These are phyloP conservation scores for Cystobasidium tubakii DNA, from an alignment of 768 basidiomycete species.

Conservation along the genomic window DNA sequence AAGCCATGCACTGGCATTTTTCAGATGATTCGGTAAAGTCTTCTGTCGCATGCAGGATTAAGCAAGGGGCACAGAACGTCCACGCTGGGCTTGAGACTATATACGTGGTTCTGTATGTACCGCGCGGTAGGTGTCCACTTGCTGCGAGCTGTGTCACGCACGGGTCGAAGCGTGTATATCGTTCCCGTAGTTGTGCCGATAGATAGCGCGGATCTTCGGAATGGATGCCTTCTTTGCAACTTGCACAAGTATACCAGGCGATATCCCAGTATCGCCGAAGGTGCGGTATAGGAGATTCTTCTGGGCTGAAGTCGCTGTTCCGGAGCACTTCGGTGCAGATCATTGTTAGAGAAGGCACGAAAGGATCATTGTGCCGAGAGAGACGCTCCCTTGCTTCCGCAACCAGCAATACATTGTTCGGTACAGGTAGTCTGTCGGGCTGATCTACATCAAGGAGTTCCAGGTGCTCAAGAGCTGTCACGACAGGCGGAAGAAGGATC, in stretches of 20 bases:
- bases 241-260: background rate
- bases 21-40: background rate
- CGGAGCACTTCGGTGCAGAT: background rate
- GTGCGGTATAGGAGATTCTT: background rate
- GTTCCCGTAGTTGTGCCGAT: background rate
- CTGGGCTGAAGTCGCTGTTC: background rate
- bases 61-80: background rate
- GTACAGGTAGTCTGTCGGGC: background rate
- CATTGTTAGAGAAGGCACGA: background rate
- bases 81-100: background rate
- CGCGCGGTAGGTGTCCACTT: background rate
- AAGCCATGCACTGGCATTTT: background rate
- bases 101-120: background rate
- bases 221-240: background rate
- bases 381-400: background rate
- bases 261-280: background rate
- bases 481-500: background rate
- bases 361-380: background rate
- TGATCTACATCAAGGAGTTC: background rate
- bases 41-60: background rate
- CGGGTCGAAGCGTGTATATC: background rate
- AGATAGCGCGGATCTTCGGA: background rate
- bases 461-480: background rate
- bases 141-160: background rate
- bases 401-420: background rate